Evolutionary conservation across 2,329 filamentous ascomycete genomes (phyloP), one percentile per base, ranked within the genome.

Genomic region (Alternaria consortialis): DNA sequence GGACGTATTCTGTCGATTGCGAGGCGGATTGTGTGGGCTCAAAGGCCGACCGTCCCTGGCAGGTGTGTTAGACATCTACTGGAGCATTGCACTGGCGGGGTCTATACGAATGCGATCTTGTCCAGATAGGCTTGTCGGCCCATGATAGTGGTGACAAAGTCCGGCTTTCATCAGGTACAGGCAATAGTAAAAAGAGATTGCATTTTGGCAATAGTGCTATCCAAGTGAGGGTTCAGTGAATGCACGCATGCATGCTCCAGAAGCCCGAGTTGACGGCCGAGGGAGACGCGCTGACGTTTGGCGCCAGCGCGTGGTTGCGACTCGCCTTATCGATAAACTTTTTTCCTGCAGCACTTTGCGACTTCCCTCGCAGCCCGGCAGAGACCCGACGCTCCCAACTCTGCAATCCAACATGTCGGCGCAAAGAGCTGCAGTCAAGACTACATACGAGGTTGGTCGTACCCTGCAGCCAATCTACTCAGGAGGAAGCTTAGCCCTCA

Each of bases 391-490:
- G 43, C 54, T 36, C 31, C 27, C 32, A 27, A 34, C 6, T 25
- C 32, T n/a, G n/a, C 43, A 50, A 23, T 47, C 43, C 50, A 65
- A 54, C 48, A 62, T 60, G 58, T 62, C 63, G 84, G 82, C 83
- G 69, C 86, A 85, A 73, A 85, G 85, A 77, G 80, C 85, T 63
- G 82, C 82, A 40, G 79, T 85, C 70, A 96, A 93, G 84, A 97
- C 93, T 59, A 97, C 94, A 4, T 99, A 97, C 79, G 92, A 96
- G 74, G 87, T 91, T 60, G 86, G 86, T 67, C 88, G 91, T 73
- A 91, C 93, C 48, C 91, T 99, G 57, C 91, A 93, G 71, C 95
- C 95, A 20, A 94, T 98, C 51, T 97, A 95, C 76, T 97, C 94
- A 2, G 95, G 95, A 56, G 95, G 95, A 43, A 90, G 91, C 67